Base-by-base conservation (phyloP, 148 eudicot genomes). In the Arbutus unedo region DNA sequence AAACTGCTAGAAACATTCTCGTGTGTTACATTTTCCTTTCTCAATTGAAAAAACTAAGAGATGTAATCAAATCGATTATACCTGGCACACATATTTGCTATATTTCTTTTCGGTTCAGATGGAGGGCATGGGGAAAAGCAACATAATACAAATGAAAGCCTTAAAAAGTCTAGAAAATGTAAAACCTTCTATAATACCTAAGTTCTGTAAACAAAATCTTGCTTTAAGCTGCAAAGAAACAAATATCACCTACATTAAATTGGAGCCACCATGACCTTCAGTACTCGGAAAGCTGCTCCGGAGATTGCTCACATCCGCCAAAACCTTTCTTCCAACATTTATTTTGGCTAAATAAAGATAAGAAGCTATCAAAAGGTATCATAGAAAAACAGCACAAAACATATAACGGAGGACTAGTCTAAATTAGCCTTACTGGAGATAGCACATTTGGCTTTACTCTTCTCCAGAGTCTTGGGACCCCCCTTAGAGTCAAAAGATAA, bases 301-400 rank as follows among this genome's bases (percentile, higher is more conserved):
- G 76, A 82, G 76, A 86, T 94, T 94, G 89, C 95, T 91, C 56
- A 94, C 93, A 90, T 94, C 98, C 9, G 91, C 94, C 81, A 94
- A 82, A 48, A 85, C 98, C 83, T 87, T 94, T 82, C 98, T 89
- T 85, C 88, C 83, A 67, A 85, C 78, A 67, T 84, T 89, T 38
- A 59, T 51, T 83, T 77, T 85, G 19, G 79, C 94, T 90, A 85
- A 66, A 84, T 44, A 25, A 74, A 48, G 54, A 56, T 13, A 72
- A 62, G 19, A 51, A 44, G 44, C n/a, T 19, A 15, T 76, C n/a
- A 43, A 45, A 72, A 66, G 25, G 21, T 43, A 16, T 70, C 56
- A 25, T 21, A 81, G 9, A 38, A 43, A 73, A n/a, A 23, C 3
- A 78, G 51, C 13, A 50, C 53, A 48, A 51, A 25, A 57, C 38